phyloP scores from a whole-genome alignment of 148 eudicot species.

The Fagopyrum tataricum region DNA sequence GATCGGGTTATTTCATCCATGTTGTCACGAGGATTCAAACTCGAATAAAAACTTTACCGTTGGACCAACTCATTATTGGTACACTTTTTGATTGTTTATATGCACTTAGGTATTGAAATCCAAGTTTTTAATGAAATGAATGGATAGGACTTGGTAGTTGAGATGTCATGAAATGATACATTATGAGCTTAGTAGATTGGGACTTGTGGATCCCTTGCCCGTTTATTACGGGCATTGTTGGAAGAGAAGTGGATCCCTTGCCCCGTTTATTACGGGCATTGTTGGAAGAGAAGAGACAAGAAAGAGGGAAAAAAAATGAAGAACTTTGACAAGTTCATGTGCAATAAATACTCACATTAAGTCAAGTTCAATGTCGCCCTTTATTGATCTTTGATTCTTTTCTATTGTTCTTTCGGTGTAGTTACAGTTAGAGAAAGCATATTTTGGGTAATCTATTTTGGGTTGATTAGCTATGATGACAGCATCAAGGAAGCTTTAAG shows the following conservation, averaged over 20 bases:
- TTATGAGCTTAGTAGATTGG: no score
- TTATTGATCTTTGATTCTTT: background rate
- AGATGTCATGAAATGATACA: background rate
- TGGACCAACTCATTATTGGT: no score
- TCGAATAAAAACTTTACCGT: no score
- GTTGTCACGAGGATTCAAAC: no score
- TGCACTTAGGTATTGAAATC: background rate
- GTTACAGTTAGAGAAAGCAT: background rate
- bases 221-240: background rate
- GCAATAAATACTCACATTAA: background rate
- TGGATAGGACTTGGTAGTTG: background rate
- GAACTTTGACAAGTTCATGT: background rate
- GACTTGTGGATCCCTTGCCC: background rate
- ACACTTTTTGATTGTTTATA: background rate
- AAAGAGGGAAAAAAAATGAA: background rate
- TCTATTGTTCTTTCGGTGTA: slow-evolving; percentile 5
- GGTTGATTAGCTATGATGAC: background rate
- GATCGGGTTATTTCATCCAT: no score
- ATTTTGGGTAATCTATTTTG: background rate
- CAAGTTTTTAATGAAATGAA: background rate
- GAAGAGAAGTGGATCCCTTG: background rate
- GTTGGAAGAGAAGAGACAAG: background rate
- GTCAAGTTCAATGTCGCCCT: background rate
- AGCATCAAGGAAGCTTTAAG: background rate
- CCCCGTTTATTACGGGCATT: background rate